phyloP scores from a whole-genome alignment of 495 filamentous ascomycete genomes.

The Aspergillus taichungensis region DNA sequence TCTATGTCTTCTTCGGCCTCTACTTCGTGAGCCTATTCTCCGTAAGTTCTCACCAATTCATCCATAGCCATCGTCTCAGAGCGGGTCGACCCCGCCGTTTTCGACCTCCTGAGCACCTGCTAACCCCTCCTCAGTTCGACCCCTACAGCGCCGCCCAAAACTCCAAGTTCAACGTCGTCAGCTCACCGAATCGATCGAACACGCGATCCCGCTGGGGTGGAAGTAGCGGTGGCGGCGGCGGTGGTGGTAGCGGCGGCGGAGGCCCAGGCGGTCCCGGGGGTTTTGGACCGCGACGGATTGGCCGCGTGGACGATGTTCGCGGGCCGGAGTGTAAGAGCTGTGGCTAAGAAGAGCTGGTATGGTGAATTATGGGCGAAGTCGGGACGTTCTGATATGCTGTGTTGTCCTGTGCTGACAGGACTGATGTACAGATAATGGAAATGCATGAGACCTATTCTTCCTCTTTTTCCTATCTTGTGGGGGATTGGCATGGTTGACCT shows the following conservation, averaged over 20 bases:
- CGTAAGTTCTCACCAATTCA: conserved; percentile 15
- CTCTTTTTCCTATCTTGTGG: no score
- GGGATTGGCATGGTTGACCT: no score
- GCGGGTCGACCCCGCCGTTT: not conserved
- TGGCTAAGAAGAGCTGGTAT: conserved; percentile 5
- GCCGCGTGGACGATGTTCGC: conserved; percentile 34
- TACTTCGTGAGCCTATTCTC: conserved; percentile 37
- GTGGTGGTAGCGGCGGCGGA: conserved; percentile 16
- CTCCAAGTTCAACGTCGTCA: conserved; percentile 51
- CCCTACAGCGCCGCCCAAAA: conserved; percentile 55
- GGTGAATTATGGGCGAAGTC: not conserved
- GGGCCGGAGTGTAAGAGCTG: conserved; percentile 33
- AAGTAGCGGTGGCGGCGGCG: conserved; percentile 14
- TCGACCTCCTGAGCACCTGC: no score
- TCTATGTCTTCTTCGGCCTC: conserved; percentile 37
- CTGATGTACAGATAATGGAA: conserved; percentile 8
- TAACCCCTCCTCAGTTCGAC: conserved; percentile 42
- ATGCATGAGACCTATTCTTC: no score
- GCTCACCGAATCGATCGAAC: conserved; percentile 11
- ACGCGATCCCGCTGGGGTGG: conserved; percentile 19
- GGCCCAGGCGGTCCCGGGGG: conserved; percentile 23
- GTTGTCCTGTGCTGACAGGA: not conserved
- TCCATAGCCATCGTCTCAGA: not conserved
- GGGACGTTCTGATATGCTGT: not conserved
- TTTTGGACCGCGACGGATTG: conserved; percentile 23